phyloP scores from a whole-genome alignment of 108 stramenopile species.

The Skeletonema tropicum region DNA sequence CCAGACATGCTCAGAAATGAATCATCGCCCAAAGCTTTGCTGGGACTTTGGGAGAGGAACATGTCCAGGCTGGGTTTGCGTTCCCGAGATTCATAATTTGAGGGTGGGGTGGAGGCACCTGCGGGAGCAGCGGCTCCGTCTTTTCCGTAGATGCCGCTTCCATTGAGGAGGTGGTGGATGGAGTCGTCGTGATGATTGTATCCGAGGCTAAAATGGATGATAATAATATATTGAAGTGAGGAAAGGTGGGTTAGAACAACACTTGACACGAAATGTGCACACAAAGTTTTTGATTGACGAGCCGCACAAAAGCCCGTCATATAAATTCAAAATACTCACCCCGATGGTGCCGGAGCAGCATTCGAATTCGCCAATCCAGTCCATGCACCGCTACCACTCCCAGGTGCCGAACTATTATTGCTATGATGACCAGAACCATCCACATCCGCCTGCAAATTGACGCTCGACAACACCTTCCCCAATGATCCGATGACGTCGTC shows the following conservation, averaged over 20 bases:
- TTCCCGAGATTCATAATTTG: slow-evolving; percentile 28
- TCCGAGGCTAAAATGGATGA: slow-evolving; percentile 11
- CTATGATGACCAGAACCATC: neutral
- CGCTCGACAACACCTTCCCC: slow-evolving; percentile 32
- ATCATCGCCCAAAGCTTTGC: slow-evolving; percentile 81
- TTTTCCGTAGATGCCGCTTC: slow-evolving; percentile 41
- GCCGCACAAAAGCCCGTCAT: neutral
- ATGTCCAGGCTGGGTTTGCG: slow-evolving; percentile 70
- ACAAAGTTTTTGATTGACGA: neutral
- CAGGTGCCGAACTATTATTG: slow-evolving; percentile 1
- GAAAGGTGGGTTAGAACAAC: neutral
- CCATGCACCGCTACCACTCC: slow-evolving; percentile 12
- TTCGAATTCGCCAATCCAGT: slow-evolving; percentile 1
- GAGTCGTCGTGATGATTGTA: slow-evolving; percentile 27
- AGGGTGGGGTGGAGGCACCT: slow-evolving; percentile 27
- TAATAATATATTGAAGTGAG: slow-evolving; percentile 10
- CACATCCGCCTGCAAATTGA: slow-evolving; percentile 20
- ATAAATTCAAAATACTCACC: slow-evolving; percentile 9
- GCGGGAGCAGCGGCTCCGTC: slow-evolving; percentile 8
- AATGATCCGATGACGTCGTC: slow-evolving; percentile 35
- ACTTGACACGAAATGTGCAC: neutral
- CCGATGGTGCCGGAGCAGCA: slow-evolving; percentile 9
- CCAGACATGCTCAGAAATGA: slow-evolving; percentile 49
- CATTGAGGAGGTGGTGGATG: slow-evolving; percentile 45
- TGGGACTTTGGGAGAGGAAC: slow-evolving; percentile 82